These are phyloP conservation scores for Scedosporium dehoogii DNA, from an alignment of 2,329 filamentous ascomycete species.

Conservation along the genomic window DNA sequence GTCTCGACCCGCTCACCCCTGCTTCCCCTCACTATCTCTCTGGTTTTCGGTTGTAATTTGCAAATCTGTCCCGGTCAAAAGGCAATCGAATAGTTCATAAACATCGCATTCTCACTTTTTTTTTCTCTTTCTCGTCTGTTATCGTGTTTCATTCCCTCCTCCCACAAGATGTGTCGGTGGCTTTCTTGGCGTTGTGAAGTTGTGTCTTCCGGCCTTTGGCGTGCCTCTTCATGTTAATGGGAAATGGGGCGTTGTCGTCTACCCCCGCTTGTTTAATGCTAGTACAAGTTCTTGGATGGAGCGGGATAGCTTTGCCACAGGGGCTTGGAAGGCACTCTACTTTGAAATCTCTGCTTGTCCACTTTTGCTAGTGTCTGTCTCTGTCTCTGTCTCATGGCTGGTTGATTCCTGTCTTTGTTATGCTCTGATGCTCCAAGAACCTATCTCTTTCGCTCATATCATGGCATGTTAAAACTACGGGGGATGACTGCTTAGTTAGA, in stretches of 20 bases:
- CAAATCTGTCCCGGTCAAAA: conserved; percentile 39
- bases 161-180: background rate
- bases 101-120: conserved; percentile 23
- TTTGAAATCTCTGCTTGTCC: background rate
- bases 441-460: background rate
- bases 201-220: background rate
- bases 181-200: conserved; percentile 2
- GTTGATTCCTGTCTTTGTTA: background rate
- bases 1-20: conserved; percentile 2
- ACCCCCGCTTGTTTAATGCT: background rate
- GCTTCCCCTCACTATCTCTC: conserved; percentile 15
- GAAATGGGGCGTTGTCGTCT: conserved; percentile 4
- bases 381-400: background rate
- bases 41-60: conserved; percentile 49
- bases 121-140: conserved; percentile 19
- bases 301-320: background rate
- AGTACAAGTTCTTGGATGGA: background rate
- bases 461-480: background rate
- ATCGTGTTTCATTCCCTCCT: conserved; percentile 10
- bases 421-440: conserved; percentile 8
- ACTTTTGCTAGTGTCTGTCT: background rate
- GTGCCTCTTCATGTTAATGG: background rate
- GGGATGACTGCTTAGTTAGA: background rate
- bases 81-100: conserved; percentile 46
- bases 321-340: background rate